Evolutionary conservation across 257 asterid genomes (phyloP).

Genomic region (Penstemon eatonii): DNA sequence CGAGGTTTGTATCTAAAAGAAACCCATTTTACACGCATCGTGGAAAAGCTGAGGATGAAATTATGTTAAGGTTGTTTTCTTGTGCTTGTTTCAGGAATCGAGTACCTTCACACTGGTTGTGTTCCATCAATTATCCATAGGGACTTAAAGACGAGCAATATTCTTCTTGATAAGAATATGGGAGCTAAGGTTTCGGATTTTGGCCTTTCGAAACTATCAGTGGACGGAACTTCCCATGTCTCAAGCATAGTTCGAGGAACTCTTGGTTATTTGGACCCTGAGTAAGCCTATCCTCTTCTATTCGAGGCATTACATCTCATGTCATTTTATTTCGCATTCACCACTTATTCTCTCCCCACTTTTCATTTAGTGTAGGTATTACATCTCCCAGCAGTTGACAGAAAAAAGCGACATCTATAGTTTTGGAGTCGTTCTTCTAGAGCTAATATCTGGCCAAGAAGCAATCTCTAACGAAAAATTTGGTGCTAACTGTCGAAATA

Average conservation of each 20-base stretch:
- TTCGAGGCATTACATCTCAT: neutral
- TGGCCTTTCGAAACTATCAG: slow-evolving; percentile 95
- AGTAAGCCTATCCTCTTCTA: slow-evolving; percentile 49
- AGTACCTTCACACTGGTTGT: slow-evolving; percentile 97
- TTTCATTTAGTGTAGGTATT: slow-evolving; percentile 56
- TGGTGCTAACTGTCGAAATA: slow-evolving; percentile 83
- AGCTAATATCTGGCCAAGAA: slow-evolving; percentile 95
- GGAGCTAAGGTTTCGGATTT: slow-evolving; percentile 98
- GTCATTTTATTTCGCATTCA: slow-evolving; percentile 3
- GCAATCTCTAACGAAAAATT: slow-evolving; percentile 89
- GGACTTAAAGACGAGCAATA: slow-evolving; percentile 93
- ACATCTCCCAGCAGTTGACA: slow-evolving; percentile 95
- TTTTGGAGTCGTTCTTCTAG: slow-evolving; percentile 94
- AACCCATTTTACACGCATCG: slow-evolving; percentile 22
- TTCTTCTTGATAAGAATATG: slow-evolving; percentile 88
- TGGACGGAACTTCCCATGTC: slow-evolving; percentile 97
- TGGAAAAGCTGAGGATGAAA: slow-evolving; percentile 9
- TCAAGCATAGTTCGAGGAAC: slow-evolving; percentile 99
- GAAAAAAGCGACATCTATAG: slow-evolving; percentile 96
- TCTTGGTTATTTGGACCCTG: slow-evolving; percentile 98
- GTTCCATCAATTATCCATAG: slow-evolving; percentile 94
- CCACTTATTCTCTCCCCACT: neutral
- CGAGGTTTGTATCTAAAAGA: slow-evolving; percentile 56
- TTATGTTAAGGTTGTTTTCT: slow-evolving; percentile 7
- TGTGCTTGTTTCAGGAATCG: slow-evolving; percentile 70